Conservation (phyloP, 768 basidiomycete species). For the Paxillus ammoniavirescens region DNA sequence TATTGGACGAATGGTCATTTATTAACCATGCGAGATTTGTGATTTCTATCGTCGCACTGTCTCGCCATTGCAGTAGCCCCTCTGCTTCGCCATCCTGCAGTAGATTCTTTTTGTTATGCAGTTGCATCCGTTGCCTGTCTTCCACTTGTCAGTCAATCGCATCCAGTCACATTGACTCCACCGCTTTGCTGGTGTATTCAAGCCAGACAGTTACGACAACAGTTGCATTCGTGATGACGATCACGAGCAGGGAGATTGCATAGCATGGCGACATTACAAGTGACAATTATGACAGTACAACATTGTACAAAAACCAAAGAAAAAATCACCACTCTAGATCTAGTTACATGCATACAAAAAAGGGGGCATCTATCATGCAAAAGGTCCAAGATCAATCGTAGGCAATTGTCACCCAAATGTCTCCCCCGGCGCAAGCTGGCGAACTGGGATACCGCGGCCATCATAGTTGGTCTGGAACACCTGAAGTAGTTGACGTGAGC, state of each 20-base stretch:
- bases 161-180: too few relatives aligned
- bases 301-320: background rate
- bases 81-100: too few relatives aligned
- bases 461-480: conserved; percentile 23
- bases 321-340: background rate
- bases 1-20: too few relatives aligned
- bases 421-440: conserved; percentile 19
- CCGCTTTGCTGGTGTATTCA: too few relatives aligned
- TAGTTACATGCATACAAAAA: background rate
- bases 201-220: too few relatives aligned
- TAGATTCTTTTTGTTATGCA: too few relatives aligned
- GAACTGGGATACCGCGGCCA: conserved; percentile 25
- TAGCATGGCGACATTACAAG: conserved; percentile 2
- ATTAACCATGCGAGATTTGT: too few relatives aligned
- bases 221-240: too few relatives aligned
- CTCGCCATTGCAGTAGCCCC: too few relatives aligned
- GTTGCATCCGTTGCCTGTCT: too few relatives aligned
- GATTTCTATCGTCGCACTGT: too few relatives aligned
- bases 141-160: too few relatives aligned
- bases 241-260: background rate
- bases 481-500: conserved; percentile 3
- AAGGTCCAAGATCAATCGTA: background rate
- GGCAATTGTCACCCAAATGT: conserved; percentile 16
- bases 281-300: conserved; percentile 5
- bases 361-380: background rate